Base-by-base conservation (phyloP, 805 yeast genomes). In the Saccharomycopsis guyanensis region DNA sequence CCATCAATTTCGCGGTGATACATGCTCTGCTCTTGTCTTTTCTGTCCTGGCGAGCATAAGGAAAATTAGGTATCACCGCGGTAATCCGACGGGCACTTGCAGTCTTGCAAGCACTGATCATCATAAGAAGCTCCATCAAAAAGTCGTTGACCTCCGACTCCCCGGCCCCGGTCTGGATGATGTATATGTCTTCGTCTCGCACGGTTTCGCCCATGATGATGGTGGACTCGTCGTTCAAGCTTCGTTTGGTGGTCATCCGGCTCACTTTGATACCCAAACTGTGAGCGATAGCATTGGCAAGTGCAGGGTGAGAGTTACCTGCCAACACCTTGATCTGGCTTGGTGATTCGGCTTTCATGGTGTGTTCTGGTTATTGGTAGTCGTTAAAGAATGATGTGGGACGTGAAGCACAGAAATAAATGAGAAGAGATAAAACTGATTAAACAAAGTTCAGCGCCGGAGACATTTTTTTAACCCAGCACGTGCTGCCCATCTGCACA, bases 31-130 rank as follows among this genome's bases (percentile, higher is more conserved):
- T 76, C 60, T 85, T 85, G 61, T 85, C 94, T 65, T 85, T 85
- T 61, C 86, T 73, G 61, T 85, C 94, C 63, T 85, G 94, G 68
- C 94, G 76, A n/a, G 93, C 93, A 56, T 85, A 85, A 8, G 89
- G 89, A 64, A 82, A 85, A 60, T 79, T 83, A 44, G 94, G 93
- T 53, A 85, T 73, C 15, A 85, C 85, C 4, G 86, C 93, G 2
- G 91, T 83, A 60, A 85, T 81, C 60, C 87, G 73, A 60, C 93
- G 74, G 16, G 91, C 93, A 45, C 86, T 78, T 7, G 93, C 93
- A 2, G 84, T 80, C 57, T 80, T 80, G 63, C 91, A 85, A 15
- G 93, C 91, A 58, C 82, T 81, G 53, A 85, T 82, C 80, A 83
- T 81, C 58, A 84, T 80, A 54, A 85, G 63, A 33, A 84, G 65